phyloP scores from a whole-genome alignment of 768 basidiomycete genomes.

The Pholiota molesta region DNA sequence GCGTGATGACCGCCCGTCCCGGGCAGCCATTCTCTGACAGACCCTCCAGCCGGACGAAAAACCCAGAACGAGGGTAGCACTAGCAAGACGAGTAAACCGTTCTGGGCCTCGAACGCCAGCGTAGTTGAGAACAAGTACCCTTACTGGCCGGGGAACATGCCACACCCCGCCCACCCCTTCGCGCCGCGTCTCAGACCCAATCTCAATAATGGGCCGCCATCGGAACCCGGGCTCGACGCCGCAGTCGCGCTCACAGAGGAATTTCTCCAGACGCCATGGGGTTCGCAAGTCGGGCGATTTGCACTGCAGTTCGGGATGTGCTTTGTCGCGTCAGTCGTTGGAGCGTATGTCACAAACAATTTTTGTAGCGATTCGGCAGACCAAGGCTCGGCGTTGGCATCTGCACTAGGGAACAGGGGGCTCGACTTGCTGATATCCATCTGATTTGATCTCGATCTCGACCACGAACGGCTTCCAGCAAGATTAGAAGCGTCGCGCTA shows the following conservation, averaged over 20 bases:
- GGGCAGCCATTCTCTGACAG: too few species aligned
- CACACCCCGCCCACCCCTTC: not conserved
- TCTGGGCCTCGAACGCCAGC: not conserved
- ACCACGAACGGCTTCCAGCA: constrained; percentile 2
- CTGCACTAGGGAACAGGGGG: constrained; percentile 10
- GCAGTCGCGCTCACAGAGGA: too few species aligned
- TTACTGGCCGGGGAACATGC: not conserved
- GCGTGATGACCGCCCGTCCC: too few species aligned
- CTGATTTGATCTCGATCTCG: not conserved
- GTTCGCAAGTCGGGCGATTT: not conserved
- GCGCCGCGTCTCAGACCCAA: too few species aligned
- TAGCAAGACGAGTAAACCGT: too few species aligned
- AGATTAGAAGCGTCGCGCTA: constrained; percentile 3
- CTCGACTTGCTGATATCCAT: constrained; percentile 9
- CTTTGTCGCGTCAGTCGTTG: constrained; percentile 5
- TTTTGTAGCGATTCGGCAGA: constrained; percentile 14
- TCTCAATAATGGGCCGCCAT: not conserved
- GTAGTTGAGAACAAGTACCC: not conserved
- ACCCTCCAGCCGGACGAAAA: too few species aligned
- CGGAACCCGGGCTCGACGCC: not conserved
- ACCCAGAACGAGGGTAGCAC: too few species aligned
- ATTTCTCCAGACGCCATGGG: not conserved
- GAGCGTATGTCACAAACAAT: constrained; percentile 5
- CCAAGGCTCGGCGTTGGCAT: constrained; percentile 1
- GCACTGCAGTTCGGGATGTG: not conserved